Conservation (phyloP, 441 rosid genomes). For the Eutrema salsugineum region DNA sequence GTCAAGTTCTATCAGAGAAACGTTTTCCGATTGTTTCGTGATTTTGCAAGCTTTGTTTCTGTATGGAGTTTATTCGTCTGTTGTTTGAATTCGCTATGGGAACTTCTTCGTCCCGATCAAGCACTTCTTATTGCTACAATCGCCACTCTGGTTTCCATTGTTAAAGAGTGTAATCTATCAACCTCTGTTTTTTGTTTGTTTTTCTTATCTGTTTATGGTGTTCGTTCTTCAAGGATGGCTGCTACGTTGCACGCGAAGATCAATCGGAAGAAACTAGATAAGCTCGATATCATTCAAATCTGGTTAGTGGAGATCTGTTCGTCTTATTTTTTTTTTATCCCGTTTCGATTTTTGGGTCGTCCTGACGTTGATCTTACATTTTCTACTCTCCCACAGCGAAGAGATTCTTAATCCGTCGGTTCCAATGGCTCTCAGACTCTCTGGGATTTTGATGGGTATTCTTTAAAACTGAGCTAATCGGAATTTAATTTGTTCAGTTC, state of each 20-base stretch:
- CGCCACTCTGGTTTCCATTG: background rate
- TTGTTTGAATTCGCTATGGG: background rate
- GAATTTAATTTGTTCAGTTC: background rate
- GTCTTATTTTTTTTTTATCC: background rate
- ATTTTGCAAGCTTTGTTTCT: conserved; percentile 6
- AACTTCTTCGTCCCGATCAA: conserved; percentile 7
- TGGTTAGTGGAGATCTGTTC: conserved; percentile 42
- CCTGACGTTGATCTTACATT: background rate
- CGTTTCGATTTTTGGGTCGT: background rate
- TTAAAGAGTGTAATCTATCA: conserved; percentile 9
- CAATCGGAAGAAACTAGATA: conserved; percentile 65
- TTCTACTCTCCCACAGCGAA: conserved; percentile 49
- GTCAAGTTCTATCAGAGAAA: background rate
- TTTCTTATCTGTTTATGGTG: background rate
- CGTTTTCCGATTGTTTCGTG: background rate
- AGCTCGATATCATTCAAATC: conserved; percentile 67
- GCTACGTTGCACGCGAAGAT: conserved; percentile 86
- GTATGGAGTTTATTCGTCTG: background rate
- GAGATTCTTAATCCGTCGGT: conserved; percentile 88
- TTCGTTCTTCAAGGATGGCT: conserved; percentile 62
- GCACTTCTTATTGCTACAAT: conserved; percentile 5
- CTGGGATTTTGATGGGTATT: conserved; percentile 92
- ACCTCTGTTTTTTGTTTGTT: conserved; percentile 12
- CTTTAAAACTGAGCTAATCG: background rate
- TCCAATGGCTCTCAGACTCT: conserved; percentile 91